Percentiles rank a stretch among this genome's conserved stretches.
Conservation (phyloP, 1,284 basidiomycete genomes). For the Wolfiporia cocos region DNA sequence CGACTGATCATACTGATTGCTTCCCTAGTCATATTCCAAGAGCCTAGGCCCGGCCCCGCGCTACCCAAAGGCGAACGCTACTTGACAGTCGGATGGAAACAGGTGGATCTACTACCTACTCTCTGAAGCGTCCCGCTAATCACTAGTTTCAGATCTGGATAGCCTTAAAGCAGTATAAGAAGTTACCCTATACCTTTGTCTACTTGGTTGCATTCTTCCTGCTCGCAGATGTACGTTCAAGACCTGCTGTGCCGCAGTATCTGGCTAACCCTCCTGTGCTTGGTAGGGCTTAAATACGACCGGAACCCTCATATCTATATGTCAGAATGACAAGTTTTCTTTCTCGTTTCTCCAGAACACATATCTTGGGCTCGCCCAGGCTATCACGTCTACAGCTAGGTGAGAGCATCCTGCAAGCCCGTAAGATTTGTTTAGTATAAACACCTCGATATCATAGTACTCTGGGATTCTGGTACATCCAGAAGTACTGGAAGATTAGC, state of each 20-base stretch:
- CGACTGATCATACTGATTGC: neutral
- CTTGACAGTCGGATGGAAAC: constrained; percentile 77
- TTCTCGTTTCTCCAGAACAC: constrained; percentile 76
- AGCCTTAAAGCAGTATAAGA: constrained; percentile 63
- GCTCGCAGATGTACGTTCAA: constrained; percentile 56
- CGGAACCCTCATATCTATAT: constrained; percentile 67
- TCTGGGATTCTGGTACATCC: constrained; percentile 76
- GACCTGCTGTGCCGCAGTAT: neutral
- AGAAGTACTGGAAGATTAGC: constrained; percentile 67
- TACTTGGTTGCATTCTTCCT: constrained; percentile 76
- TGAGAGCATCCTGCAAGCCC: no score
- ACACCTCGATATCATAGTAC: no score
- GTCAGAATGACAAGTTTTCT: constrained; percentile 71
- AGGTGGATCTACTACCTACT: constrained; percentile 31
- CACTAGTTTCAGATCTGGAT: constrained; percentile 49
- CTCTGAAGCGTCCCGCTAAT: neutral
- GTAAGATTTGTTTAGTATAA: no score
- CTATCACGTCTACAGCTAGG: constrained; percentile 58
- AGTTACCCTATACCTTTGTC: constrained; percentile 70
- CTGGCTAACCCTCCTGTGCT: neutral
- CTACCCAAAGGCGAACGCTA: constrained; percentile 70
- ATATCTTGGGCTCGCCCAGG: constrained; percentile 70
- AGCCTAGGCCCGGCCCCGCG: constrained; percentile 66
- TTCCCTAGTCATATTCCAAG: constrained; percentile 63
- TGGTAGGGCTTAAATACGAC: constrained; percentile 72